A percentile compares a stretch with the other conserved stretches of the same genome.
Conservation (phyloP, 1,284 basidiomycete genomes). For the Ganoderma resinaceum region DNA sequence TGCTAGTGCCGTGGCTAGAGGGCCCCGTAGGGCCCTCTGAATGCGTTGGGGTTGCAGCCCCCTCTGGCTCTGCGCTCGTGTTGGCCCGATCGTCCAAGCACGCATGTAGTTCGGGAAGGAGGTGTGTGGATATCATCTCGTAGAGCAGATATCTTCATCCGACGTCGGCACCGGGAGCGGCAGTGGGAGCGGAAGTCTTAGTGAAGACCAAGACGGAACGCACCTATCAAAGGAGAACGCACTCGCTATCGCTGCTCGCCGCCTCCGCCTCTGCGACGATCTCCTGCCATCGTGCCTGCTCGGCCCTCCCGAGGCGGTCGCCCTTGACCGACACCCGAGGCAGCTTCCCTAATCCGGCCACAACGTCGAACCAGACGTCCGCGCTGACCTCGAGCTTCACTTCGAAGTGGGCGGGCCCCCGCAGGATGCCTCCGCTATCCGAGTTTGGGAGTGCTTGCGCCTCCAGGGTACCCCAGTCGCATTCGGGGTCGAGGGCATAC, state of each 20-base stretch:
- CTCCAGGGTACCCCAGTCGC: constrained; percentile 10
- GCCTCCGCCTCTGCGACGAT: constrained; percentile 50
- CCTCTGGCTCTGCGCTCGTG: not conserved
- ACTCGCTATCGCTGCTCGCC: constrained; percentile 51
- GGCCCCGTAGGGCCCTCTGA: no score
- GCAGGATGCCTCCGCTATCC: constrained; percentile 4
- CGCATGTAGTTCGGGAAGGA: constrained; percentile 63
- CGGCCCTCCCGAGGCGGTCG: constrained; percentile 49
- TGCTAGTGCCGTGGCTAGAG: not conserved
- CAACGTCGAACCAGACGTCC: constrained; percentile 51
- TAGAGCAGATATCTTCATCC: constrained; percentile 69
- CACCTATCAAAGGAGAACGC: constrained; percentile 35
- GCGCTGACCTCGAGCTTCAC: constrained; percentile 43
- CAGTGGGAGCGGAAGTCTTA: no score
- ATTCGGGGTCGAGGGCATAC: constrained; percentile 30
- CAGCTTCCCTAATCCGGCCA: constrained; percentile 9
- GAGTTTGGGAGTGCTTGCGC: not conserved
- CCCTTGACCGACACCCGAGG: constrained; percentile 53
- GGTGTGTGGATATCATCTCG: constrained; percentile 61
- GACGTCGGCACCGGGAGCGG: no score
- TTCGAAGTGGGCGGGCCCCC: constrained; percentile 44
- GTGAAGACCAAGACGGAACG: not conserved
- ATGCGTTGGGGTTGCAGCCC: not conserved
- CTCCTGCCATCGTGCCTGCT: constrained; percentile 60
- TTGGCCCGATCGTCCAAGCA: constrained; percentile 32